phyloP scores from a whole-genome alignment of 176 grass and related monocot species.

The Secale cereale region DNA sequence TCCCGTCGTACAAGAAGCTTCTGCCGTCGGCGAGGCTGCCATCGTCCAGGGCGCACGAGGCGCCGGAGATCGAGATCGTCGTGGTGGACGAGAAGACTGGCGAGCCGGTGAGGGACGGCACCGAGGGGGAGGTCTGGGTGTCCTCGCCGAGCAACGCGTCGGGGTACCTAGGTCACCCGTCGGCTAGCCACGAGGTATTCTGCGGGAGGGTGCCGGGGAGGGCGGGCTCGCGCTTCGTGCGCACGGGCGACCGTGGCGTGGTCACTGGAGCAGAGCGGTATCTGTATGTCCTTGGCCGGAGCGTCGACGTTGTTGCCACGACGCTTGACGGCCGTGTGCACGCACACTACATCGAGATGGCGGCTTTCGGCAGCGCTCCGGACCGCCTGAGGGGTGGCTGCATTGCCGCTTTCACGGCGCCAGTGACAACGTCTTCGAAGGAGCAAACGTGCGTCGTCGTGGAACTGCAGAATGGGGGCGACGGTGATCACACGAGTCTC shows the following conservation, averaged over 20 bases:
- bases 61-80: slow-evolving; percentile 35
- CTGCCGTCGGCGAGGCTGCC: slow-evolving; percentile 52
- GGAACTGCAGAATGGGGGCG: slow-evolving; percentile 22
- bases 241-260: slow-evolving; percentile 57
- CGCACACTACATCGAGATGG: slow-evolving; percentile 48
- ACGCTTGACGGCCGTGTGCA: background rate
- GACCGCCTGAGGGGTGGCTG: slow-evolving; percentile 35
- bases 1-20: slow-evolving; percentile 42
- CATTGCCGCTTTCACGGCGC: slow-evolving; percentile 27
- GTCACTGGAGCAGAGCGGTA: slow-evolving; percentile 20
- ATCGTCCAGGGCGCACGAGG: background rate
- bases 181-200: slow-evolving; percentile 40
- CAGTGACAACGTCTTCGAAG: background rate
- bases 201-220: slow-evolving; percentile 22
- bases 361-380: background rate
- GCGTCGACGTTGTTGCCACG: slow-evolving; percentile 10
- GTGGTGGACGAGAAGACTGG: slow-evolving; percentile 51
- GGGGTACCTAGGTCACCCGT: slow-evolving; percentile 58
- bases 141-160: slow-evolving; percentile 59
- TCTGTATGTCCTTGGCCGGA: slow-evolving; percentile 42
- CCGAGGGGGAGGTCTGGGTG: slow-evolving; percentile 68
- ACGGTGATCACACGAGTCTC: background rate
- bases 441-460: slow-evolving; percentile 23
- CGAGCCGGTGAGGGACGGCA: slow-evolving; percentile 44
- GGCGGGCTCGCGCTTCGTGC: slow-evolving; percentile 36